Evolutionary conservation across 495 filamentous ascomycete genomes (phyloP).

Genomic region (Penicillium roqueforti): DNA sequence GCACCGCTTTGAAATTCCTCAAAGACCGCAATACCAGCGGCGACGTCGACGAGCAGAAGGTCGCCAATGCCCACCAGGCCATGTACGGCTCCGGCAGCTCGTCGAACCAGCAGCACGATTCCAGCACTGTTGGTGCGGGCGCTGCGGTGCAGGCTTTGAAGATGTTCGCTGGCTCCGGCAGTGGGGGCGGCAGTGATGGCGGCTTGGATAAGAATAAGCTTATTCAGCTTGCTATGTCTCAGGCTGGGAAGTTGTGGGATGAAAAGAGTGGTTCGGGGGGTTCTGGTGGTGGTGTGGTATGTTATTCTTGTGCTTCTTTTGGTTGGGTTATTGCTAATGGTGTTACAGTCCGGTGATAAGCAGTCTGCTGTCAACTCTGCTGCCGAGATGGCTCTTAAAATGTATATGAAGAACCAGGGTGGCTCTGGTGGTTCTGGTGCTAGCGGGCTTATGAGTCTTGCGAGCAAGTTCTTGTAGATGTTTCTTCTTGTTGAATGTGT

Average conservation of each 20-base stretch:
- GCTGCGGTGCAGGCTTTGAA: constrained; percentile 68
- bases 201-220: constrained; percentile 54
- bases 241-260: constrained; percentile 65
- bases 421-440: constrained; percentile 44
- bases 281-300: constrained; percentile 45
- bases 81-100: constrained; percentile 45
- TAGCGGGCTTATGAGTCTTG: constrained; percentile 52
- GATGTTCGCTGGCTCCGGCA: constrained; percentile 51
- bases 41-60: constrained; percentile 54
- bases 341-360: constrained; percentile 47
- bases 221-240: constrained; percentile 63
- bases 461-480: constrained; percentile 48
- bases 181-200: constrained; percentile 27
- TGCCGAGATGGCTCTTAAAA: constrained; percentile 64
- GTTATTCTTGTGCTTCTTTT: constrained; percentile 22
- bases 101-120: constrained; percentile 32
- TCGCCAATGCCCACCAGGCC: constrained; percentile 52
- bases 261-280: constrained; percentile 44
- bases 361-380: constrained; percentile 57
- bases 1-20: constrained; percentile 45
- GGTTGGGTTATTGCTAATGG: constrained; percentile 13
- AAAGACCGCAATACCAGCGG: constrained; percentile 38
- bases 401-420: constrained; percentile 58
- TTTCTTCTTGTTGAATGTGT: background rate
- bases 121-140: constrained; percentile 50